These are phyloP conservation scores for Cryptosporidium meleagridis DNA, from an alignment of 169 alveolate genomes.

Conservation along the genomic window DNA sequence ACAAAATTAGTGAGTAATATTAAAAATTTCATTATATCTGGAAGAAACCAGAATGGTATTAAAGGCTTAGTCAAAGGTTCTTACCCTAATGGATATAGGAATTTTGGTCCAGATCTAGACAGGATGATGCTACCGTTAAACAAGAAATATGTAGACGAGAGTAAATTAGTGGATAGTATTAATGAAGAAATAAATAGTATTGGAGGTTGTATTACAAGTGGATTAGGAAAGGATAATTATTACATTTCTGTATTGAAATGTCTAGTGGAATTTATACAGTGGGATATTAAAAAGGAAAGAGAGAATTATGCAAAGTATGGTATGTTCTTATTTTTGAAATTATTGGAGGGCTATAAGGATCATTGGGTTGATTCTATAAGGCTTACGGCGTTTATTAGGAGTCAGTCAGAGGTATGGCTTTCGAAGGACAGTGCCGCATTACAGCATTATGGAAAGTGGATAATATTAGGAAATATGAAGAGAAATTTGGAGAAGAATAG, in stretches of 20 bases:
- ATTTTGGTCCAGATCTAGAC: conserved; percentile 69
- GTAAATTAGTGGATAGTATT: conserved; percentile 51
- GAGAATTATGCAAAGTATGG: conserved; percentile 64
- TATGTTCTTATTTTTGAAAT: conserved; percentile 43
- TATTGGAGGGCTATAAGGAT: conserved; percentile 16
- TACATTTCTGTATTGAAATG: conserved; percentile 16
- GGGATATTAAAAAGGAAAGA: conserved; percentile 73
- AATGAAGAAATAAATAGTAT: conserved; percentile 1
- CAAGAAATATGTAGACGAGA: conserved; percentile 62
- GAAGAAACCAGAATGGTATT: conserved; percentile 16
- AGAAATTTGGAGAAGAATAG: conserved; percentile 18
- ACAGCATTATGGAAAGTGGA: conserved; percentile 56
- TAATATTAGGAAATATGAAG: conserved; percentile 22
- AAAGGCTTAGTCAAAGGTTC: conserved; percentile 22
- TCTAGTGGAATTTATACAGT: conserved; percentile 35
- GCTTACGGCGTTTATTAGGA: conserved; percentile 14
- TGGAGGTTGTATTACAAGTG: neutral
- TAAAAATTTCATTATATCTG: conserved; percentile 36
- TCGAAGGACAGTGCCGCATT: conserved; percentile 4
- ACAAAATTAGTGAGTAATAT: conserved; percentile 41
- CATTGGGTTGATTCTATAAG: conserved; percentile 19
- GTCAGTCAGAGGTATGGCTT: conserved; percentile 30
- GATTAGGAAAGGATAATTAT: conserved; percentile 23
- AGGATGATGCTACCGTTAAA: conserved; percentile 66
- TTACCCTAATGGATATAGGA: conserved; percentile 72